phyloP scores from a whole-genome alignment of 2,329 filamentous ascomycete species.

The Scytalidium lignicola region DNA sequence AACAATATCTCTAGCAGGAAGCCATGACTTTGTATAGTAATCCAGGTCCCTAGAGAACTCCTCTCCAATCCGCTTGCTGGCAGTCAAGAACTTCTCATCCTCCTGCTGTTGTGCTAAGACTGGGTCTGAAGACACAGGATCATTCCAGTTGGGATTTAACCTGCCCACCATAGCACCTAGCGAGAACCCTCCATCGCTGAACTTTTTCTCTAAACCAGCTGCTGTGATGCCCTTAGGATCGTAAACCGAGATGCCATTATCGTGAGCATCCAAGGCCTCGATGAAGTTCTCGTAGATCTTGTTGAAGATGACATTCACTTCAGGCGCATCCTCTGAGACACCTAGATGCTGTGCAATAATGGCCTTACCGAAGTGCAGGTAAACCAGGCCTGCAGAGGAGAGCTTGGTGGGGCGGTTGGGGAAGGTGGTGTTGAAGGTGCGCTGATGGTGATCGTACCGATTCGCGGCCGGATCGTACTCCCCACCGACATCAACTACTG shows the following conservation, averaged over 20 bases:
- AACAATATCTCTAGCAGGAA: conserved; percentile 80
- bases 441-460: conserved; percentile 97
- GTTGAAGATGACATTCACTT: conserved; percentile 71
- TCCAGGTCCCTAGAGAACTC: conserved; percentile 79
- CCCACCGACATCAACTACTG: conserved; percentile 95
- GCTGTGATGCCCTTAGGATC: conserved; percentile 64
- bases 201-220: conserved; percentile 74
- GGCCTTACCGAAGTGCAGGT: conserved; percentile 86
- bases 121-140: conserved; percentile 47
- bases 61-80: conserved; percentile 80
- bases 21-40: conserved; percentile 71
- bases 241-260: conserved; percentile 87
- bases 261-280: conserved; percentile 94
- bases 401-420: conserved; percentile 82
- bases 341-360: conserved; percentile 69
- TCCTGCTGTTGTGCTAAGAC: conserved; percentile 65
- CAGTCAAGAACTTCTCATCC: conserved; percentile 72
- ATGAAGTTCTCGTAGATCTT: conserved; percentile 93
- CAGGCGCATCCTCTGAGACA: conserved; percentile 55
- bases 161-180: conserved; percentile 79
- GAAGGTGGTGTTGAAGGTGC: conserved; percentile 81
- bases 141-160: conserved; percentile 78
- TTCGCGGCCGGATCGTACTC: conserved; percentile 74
- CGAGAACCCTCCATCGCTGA: conserved; percentile 75
- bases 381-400: conserved; percentile 88